Conservation (phyloP, 2,329 filamentous ascomycete genomes). For the Penicillium sp. region DNA sequence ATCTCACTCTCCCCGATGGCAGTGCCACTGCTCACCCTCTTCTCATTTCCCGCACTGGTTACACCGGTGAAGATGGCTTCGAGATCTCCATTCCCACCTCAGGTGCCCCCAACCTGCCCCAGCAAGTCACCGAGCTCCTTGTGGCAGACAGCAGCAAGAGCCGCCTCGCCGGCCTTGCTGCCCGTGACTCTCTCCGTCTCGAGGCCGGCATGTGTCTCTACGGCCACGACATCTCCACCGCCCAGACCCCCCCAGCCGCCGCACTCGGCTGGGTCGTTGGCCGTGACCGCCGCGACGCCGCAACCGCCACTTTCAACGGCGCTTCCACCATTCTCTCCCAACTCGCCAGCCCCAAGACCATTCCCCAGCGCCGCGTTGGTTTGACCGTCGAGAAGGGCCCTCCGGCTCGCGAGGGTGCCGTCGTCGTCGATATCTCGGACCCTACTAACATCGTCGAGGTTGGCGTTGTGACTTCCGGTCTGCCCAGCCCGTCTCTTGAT, state of each 20-base stretch:
- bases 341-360: slow-evolving; percentile 62
- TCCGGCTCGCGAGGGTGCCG: slow-evolving; percentile 84
- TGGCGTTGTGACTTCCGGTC: slow-evolving; percentile 83
- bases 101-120: slow-evolving; percentile 53
- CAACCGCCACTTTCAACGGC: slow-evolving; percentile 76
- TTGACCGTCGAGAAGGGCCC: slow-evolving; percentile 76
- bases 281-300: slow-evolving; percentile 66
- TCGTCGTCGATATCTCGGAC: slow-evolving; percentile 64
- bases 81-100: slow-evolving; percentile 82
- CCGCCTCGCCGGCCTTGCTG: slow-evolving; percentile 83
- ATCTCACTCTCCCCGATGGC: slow-evolving; percentile 61
- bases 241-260: slow-evolving; percentile 68
- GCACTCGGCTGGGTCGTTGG: slow-evolving; percentile 79
- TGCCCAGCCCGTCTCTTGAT: slow-evolving; percentile 80
- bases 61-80: slow-evolving; percentile 98
- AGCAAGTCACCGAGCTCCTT: slow-evolving; percentile 66
- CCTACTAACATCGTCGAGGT: slow-evolving; percentile 58
- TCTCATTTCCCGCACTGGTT: slow-evolving; percentile 84
- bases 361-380: slow-evolving; percentile 75
- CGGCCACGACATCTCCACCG: slow-evolving; percentile 91
- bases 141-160: slow-evolving; percentile 67
- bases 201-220: slow-evolving; percentile 99
- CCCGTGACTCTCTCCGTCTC: slow-evolving; percentile 86
- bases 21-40: slow-evolving; percentile 56
- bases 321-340: slow-evolving; percentile 75